Base-by-base conservation (phyloP, 2,329 filamentous ascomycete species). In the Aspergillus neotritici region DNA sequence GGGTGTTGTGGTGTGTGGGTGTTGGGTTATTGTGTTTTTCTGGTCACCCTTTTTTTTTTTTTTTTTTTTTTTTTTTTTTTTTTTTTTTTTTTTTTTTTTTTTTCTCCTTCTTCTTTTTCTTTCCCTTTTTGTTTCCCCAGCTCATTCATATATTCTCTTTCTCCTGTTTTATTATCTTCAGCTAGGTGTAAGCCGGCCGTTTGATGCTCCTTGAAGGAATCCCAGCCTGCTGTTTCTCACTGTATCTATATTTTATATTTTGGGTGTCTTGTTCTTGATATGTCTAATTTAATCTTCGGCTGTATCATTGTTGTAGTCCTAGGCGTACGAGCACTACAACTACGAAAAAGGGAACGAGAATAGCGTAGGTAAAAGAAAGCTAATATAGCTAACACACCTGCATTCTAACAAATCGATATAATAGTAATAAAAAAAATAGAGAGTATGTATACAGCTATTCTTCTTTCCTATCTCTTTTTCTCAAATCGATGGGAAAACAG, bases 211-310 rank as follows among this genome's bases (percentile, higher is more conserved):
- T 36, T 45, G 34, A 42, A 48, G 41, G 45, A 47, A 49, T 48
- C 34, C 47, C 47, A 47, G 49, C 47, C 21, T 43, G 46, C 42
- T 44, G 50, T 41, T 46, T 37, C 56, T 58, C 43, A 48, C 47
- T 61, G 57, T 62, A 61, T 46, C 52, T 61, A 60, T 61, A 56
- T 51, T 34, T 36, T 49, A 51, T 49, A 47, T 50, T 47, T 44
- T 35, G 46, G 50, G 33, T 34, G 17, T 38, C 34, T 34, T 38
- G 44, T 41, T 21, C 25, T 50, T 15, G 30, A 21, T 11, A 16
- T 31, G 6, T 37, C 31, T 47, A 21, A 31, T 37, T 37, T 44
- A 40, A 13, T 41, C 30, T 34, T 13, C 36, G n/a, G 25, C 7
- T 32, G 21, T 42, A 15, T 10, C n/a, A 25, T 37, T 35, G 9